Evolutionary conservation across 2,329 filamentous ascomycete genomes (phyloP).

Genomic region (Annulohypoxylon truncatum): DNA sequence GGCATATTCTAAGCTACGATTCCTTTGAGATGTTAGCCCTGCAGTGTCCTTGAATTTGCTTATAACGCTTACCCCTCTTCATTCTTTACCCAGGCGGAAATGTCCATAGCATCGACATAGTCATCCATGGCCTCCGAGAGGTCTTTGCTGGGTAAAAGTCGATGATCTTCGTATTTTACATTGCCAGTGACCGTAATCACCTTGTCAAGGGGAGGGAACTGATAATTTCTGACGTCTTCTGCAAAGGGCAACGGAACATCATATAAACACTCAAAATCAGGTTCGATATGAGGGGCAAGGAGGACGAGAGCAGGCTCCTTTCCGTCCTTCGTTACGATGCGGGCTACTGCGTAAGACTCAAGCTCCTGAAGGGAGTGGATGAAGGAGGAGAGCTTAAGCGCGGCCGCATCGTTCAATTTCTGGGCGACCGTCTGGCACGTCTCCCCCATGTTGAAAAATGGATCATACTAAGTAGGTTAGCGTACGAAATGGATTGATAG

Average conservation of each 20-base stretch:
- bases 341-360: constrained; percentile 86
- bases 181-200: constrained; percentile 90
- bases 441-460: constrained; percentile 86
- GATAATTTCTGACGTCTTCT: constrained; percentile 90
- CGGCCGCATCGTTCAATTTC: constrained; percentile 82
- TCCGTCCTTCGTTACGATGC: constrained; percentile 85
- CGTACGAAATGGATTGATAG: not conserved
- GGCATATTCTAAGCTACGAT: constrained; percentile 71
- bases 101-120: constrained; percentile 93
- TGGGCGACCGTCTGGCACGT: constrained; percentile 81
- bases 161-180: constrained; percentile 81
- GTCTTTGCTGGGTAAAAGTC: constrained; percentile 80
- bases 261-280: constrained; percentile 84
- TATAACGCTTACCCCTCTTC: constrained; percentile 73
- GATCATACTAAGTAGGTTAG: constrained; percentile 72
- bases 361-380: constrained; percentile 88
- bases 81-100: constrained; percentile 76
- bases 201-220: constrained; percentile 88
- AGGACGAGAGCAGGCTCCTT: constrained; percentile 82
- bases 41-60: constrained; percentile 39
- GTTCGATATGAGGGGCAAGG: constrained; percentile 82
- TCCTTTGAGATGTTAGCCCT: constrained; percentile 48
- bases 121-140: constrained; percentile 85
- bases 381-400: constrained; percentile 87
- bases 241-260: constrained; percentile 93